Conservation (phyloP, 148 eudicot genomes). For the Silene conica region DNA sequence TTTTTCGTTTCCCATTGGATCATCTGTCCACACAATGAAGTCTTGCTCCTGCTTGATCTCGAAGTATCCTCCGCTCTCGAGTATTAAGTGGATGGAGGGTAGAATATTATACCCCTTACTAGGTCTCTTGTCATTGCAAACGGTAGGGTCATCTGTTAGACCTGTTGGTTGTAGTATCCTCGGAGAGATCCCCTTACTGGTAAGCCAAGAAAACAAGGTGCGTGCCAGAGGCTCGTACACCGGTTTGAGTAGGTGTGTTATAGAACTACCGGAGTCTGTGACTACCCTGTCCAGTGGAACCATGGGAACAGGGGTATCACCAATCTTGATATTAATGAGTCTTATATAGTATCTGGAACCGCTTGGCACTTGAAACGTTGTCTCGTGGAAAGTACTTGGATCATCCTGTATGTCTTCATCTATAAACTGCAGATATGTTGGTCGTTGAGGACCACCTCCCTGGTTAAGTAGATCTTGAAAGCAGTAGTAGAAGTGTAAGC, state of each 20-base stretch:
- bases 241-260: background rate
- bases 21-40: background rate
- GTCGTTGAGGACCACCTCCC: background rate
- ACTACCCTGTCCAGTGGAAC: background rate
- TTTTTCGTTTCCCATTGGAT: background rate
- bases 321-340: background rate
- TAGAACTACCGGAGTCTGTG: conserved; percentile 1
- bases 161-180: background rate
- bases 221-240: background rate
- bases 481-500: conserved; percentile 1
- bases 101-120: background rate
- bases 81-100: conserved; percentile 3
- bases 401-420: background rate
- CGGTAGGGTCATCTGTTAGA: background rate
- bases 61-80: background rate
- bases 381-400: conserved; percentile 1
- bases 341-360: background rate
- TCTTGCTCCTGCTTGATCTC: conserved; percentile 8
- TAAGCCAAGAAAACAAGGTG: background rate
- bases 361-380: background rate
- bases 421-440: background rate
- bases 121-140: background rate
- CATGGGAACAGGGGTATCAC: background rate
- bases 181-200: background rate
- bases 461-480: conserved; percentile 13